Conservation (phyloP, 2,329 filamentous ascomycete genomes). For the Tolypocladium tropicale region DNA sequence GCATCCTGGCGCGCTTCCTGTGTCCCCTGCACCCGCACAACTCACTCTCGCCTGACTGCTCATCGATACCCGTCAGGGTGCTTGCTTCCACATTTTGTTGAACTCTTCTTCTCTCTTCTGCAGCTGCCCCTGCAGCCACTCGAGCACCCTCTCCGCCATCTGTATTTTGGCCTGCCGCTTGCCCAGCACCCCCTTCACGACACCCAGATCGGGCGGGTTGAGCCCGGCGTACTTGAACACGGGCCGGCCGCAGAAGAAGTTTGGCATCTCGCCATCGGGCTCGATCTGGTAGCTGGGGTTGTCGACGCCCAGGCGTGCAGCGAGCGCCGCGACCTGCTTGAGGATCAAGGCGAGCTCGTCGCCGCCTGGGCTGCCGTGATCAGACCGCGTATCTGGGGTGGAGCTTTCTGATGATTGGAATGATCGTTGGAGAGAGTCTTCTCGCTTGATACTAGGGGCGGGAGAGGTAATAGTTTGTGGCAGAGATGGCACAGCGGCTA, state of each 20-base stretch:
- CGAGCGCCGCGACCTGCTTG: conserved; percentile 21
- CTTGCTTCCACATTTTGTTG: neutral
- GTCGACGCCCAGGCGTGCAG: conserved; percentile 18
- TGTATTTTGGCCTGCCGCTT: conserved; percentile 24
- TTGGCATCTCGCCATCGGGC: conserved; percentile 6
- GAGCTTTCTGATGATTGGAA: neutral
- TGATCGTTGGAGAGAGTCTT: conserved; percentile 1
- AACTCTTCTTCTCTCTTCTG: conserved; percentile 3
- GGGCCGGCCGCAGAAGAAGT: conserved; percentile 25
- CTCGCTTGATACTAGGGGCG: neutral
- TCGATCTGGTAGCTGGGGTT: conserved; percentile 23
- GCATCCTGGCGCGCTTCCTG: neutral
- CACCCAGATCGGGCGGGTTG: conserved; percentile 21
- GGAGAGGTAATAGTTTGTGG: neutral
- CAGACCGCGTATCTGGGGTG: neutral
- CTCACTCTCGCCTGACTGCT: neutral
- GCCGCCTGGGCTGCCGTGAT: neutral
- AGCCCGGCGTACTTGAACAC: conserved; percentile 19
- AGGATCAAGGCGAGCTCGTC: conserved; percentile 4
- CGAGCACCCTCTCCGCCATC: conserved; percentile 29
- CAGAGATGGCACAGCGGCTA: neutral
- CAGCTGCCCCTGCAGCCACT: conserved; percentile 20
- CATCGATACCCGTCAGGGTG: neutral
- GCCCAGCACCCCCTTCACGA: conserved; percentile 21
- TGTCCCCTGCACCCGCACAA: neutral